Percentiles rank a stretch among this genome's conserved stretches.
These are phyloP conservation scores for Hypoxylon cercidicola DNA, from an alignment of 495 filamentous ascomycete genomes.

Conservation along the genomic window DNA sequence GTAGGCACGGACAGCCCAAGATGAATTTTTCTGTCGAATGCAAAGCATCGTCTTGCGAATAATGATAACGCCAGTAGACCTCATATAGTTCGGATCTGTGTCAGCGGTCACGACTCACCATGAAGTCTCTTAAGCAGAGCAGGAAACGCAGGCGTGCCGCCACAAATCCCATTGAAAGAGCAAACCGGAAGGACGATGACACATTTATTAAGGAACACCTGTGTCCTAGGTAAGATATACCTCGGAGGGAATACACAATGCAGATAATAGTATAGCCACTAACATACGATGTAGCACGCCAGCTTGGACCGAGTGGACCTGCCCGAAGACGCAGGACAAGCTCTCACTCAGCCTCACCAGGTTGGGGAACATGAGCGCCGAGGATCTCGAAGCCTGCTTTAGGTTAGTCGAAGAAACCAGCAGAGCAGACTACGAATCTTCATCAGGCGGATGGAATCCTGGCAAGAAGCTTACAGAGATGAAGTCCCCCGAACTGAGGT, in stretches of 20 bases:
- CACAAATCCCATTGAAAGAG: slow-evolving; percentile 54
- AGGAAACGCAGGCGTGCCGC: slow-evolving; percentile 47
- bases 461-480: slow-evolving; percentile 78
- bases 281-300: slow-evolving; percentile 31
- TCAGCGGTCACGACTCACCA: slow-evolving; percentile 17
- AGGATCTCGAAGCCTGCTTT: slow-evolving; percentile 74
- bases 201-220: slow-evolving; percentile 59
- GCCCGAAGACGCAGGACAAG: slow-evolving; percentile 49
- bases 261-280: neutral
- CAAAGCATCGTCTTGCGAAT: neutral
- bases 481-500: slow-evolving; percentile 74
- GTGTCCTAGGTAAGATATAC: slow-evolving; percentile 47
- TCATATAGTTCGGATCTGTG: slow-evolving; percentile 1
- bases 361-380: slow-evolving; percentile 55
- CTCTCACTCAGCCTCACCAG: slow-evolving; percentile 61
- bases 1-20: neutral
- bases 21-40: neutral
- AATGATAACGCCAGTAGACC: slow-evolving; percentile 9
- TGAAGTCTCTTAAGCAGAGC: slow-evolving; percentile 22
- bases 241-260: neutral
- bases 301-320: slow-evolving; percentile 57
- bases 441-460: slow-evolving; percentile 75
- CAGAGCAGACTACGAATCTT: slow-evolving; percentile 69
- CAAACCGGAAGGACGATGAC: slow-evolving; percentile 56
- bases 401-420: slow-evolving; percentile 77